These are phyloP conservation scores for Fusarium graminum DNA, from an alignment of 2,329 filamentous ascomycete genomes.

Conservation along the genomic window DNA sequence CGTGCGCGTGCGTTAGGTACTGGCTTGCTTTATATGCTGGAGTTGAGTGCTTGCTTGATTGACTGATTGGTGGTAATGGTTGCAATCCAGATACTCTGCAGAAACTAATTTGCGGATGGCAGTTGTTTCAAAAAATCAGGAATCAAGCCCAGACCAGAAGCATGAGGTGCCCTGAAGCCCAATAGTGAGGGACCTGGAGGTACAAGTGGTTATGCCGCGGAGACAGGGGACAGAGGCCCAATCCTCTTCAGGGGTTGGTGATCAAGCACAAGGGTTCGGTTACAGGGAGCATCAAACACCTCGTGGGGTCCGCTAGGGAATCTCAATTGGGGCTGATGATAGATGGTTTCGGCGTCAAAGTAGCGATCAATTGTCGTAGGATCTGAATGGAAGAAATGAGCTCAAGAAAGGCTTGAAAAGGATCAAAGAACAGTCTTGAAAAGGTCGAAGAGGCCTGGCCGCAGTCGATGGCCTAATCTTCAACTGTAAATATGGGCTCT, in stretches of 20 bases:
- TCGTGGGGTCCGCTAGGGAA: conserved; percentile 11
- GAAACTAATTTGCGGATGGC: conserved; percentile 23
- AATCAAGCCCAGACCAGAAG: conserved; percentile 21
- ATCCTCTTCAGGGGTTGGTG: conserved; percentile 35
- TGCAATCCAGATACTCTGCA: conserved; percentile 17
- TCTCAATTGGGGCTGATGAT: conserved; percentile 14
- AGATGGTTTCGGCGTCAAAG: conserved; percentile 19
- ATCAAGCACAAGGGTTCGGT: conserved; percentile 36
- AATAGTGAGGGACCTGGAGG: conserved; percentile 33
- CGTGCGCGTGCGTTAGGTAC: conserved; percentile 39
- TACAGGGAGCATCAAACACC: conserved; percentile 22
- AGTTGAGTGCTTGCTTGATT: conserved; percentile 16
- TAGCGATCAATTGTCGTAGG: conserved; percentile 14
- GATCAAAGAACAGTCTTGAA: conserved; percentile 13
- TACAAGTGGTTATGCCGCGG: conserved; percentile 30
- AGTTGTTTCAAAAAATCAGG: conserved; percentile 23
- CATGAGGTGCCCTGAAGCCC: conserved; percentile 29
- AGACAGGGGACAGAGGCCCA: conserved; percentile 31
- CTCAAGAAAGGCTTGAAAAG: neutral
- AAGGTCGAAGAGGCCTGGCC: conserved; percentile 2
- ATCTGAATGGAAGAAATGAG: conserved; percentile 5
- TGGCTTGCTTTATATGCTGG: conserved; percentile 27
- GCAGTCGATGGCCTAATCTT: conserved; percentile 4
- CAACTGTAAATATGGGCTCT: conserved; percentile 2
- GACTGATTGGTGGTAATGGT: conserved; percentile 32